Percentiles rank a stretch among this genome's conserved stretches.
phyloP scores from a whole-genome alignment of 106 monocot genomes.

The Vanilla planifolia region DNA sequence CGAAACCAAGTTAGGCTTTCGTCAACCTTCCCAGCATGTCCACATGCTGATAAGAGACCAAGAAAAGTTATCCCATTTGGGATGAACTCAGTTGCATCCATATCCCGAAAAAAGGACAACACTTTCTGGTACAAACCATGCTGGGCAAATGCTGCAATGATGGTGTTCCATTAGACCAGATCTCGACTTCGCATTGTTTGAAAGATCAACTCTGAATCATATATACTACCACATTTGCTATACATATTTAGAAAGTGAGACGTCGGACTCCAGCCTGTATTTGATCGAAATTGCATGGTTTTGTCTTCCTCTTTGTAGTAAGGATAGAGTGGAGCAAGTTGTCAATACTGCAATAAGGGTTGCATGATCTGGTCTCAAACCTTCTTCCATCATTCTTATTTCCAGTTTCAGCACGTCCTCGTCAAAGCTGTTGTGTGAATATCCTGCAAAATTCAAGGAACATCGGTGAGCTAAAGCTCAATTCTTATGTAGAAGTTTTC shows the following conservation, averaged over 20 bases:
- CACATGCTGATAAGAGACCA: conserved; percentile 57
- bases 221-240: conserved; percentile 71
- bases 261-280: conserved; percentile 34
- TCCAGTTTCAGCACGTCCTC: conserved; percentile 63
- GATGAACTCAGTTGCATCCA: conserved; percentile 34
- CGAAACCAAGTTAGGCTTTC: conserved; percentile 56
- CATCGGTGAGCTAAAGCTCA: not conserved
- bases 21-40: conserved; percentile 60
- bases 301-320: conserved; percentile 56
- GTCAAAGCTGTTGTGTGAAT: conserved; percentile 51
- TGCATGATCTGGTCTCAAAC: conserved; percentile 63
- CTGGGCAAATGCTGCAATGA: conserved; percentile 74
- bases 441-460: conserved; percentile 36
- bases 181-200: conserved; percentile 18
- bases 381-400: conserved; percentile 35
- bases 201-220: conserved; percentile 44
- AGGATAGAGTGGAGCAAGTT: conserved; percentile 66
- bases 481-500: not conserved
- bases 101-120: conserved; percentile 36
- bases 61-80: conserved; percentile 81
- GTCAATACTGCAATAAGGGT: conserved; percentile 52
- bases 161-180: conserved; percentile 68
- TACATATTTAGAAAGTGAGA: conserved; percentile 76
- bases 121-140: conserved; percentile 65
- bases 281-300: conserved; percentile 58